Evolutionary conservation across 108 stramenopile species (phyloP).

Genomic region (Aurantiochytrium sp.): DNA sequence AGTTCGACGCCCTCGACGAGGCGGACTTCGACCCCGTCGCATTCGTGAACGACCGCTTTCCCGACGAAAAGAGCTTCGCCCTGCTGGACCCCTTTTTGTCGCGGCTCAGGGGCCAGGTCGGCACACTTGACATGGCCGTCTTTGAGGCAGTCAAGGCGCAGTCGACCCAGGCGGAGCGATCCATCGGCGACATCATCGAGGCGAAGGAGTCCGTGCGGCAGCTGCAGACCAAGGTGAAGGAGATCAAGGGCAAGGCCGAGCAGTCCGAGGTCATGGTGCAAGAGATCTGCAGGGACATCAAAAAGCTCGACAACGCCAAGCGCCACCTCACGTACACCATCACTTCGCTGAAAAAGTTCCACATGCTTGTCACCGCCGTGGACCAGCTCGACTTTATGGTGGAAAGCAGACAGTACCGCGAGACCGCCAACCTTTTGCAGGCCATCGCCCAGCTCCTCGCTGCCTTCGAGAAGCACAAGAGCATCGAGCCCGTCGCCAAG

Average conservation of each 20-base stretch:
- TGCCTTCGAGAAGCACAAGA: slow-evolving; percentile 58
- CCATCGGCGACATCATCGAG: slow-evolving; percentile 55
- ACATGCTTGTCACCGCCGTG: slow-evolving; percentile 93
- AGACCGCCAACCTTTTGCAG: slow-evolving; percentile 82
- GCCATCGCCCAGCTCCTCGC: slow-evolving; percentile 77
- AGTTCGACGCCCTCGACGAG: background rate
- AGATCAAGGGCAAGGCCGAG: slow-evolving; percentile 52
- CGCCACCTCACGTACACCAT: slow-evolving; percentile 88
- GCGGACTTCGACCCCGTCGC: slow-evolving; percentile 54
- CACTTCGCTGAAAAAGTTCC: slow-evolving; percentile 89
- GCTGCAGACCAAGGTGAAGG: slow-evolving; percentile 53
- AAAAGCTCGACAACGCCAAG: slow-evolving; percentile 91
- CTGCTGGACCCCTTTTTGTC: slow-evolving; percentile 53
- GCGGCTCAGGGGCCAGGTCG: slow-evolving; percentile 42
- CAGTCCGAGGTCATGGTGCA: slow-evolving; percentile 61
- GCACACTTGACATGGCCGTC: slow-evolving; percentile 50
- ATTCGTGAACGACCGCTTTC: slow-evolving; percentile 57
- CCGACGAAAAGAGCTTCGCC: slow-evolving; percentile 50
- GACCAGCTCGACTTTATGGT: slow-evolving; percentile 75
- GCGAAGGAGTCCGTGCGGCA: slow-evolving; percentile 51
- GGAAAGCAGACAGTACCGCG: slow-evolving; percentile 70
- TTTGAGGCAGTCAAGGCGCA: slow-evolving; percentile 55
- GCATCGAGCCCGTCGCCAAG: slow-evolving; percentile 52
- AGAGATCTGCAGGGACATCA: slow-evolving; percentile 75
- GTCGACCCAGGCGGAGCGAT: slow-evolving; percentile 46